phyloP scores from a whole-genome alignment of 2,329 filamentous ascomycete species.

The Scolecobasidium constrictum region DNA sequence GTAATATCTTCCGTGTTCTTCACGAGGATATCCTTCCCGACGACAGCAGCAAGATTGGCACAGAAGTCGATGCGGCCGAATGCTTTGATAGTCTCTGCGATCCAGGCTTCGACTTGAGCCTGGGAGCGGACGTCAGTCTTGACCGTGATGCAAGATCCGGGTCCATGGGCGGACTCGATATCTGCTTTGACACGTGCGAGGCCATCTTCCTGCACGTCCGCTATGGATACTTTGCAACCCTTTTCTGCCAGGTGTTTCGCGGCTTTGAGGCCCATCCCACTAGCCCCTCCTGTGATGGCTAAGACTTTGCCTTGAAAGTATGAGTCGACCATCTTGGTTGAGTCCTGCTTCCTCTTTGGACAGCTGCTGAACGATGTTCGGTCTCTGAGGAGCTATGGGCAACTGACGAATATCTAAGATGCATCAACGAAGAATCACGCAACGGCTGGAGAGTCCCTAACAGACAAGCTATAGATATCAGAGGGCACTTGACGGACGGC shows the following conservation, averaged over 20 bases:
- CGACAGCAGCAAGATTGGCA: conserved; percentile 33
- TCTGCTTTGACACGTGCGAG: background rate
- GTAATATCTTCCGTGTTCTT: conserved; percentile 14
- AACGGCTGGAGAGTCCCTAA: no score
- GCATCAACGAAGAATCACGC: background rate
- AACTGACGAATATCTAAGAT: background rate
- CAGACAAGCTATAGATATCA: no score
- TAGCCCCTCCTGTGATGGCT: conserved; percentile 37
- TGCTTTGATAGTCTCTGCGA: conserved; percentile 18
- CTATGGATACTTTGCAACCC: conserved; percentile 23
- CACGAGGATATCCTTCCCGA: conserved; percentile 26
- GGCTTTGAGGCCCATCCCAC: conserved; percentile 40
- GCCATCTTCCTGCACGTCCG: conserved; percentile 6
- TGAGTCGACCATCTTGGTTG: background rate
- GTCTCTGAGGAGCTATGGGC: background rate
- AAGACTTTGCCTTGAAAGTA: conserved; percentile 30
- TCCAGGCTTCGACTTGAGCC: conserved; percentile 25
- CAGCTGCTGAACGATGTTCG: no score
- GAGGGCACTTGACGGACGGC: no score
- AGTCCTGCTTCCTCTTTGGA: no score
- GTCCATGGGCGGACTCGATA: background rate
- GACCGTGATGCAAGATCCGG: conserved; percentile 12
- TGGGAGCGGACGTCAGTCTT: conserved; percentile 22
- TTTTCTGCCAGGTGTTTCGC: conserved; percentile 32
- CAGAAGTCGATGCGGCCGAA: conserved; percentile 27